These are phyloP conservation scores for Histomonas meleagridis DNA, from an alignment of 208 protist genomes.

Conservation along the genomic window DNA sequence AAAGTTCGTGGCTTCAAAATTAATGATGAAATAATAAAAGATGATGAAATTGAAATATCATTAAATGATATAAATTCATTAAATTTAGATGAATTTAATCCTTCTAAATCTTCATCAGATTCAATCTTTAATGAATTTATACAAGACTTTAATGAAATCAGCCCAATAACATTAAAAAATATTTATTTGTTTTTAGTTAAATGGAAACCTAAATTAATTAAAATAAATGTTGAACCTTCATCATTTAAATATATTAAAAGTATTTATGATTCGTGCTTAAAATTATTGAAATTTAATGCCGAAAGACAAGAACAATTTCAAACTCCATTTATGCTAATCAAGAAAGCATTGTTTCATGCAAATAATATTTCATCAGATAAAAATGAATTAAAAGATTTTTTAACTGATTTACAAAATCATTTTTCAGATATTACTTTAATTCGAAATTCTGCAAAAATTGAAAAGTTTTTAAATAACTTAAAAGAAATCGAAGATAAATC, in stretches of 20 bases:
- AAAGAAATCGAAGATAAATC: not conserved
- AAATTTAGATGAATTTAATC: not conserved
- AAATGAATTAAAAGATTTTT: not conserved
- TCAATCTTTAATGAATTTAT: too few species aligned
- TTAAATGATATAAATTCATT: not conserved
- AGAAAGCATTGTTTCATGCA: not conserved
- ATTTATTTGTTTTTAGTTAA: not conserved
- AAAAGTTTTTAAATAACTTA: not conserved
- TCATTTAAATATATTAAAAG: not conserved
- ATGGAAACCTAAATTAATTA: not conserved
- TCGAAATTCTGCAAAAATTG: not conserved
- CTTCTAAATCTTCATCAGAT: not conserved
- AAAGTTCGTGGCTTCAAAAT: not conserved
- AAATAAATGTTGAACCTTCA: not conserved
- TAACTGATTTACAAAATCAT: not conserved
- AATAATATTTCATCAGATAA: not conserved
- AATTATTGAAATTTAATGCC: not conserved
- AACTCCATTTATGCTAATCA: not conserved
- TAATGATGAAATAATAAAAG: not conserved
- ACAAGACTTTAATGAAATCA: not conserved
- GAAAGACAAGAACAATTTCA: not conserved
- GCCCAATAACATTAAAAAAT: not conserved
- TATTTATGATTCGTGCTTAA: not conserved
- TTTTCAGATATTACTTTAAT: not conserved
- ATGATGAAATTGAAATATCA: not conserved